Percentiles rank a stretch among this genome's conserved stretches.
Conservation (phyloP, 352 stramenopile species). For the Phytophthora gonapodyides region DNA sequence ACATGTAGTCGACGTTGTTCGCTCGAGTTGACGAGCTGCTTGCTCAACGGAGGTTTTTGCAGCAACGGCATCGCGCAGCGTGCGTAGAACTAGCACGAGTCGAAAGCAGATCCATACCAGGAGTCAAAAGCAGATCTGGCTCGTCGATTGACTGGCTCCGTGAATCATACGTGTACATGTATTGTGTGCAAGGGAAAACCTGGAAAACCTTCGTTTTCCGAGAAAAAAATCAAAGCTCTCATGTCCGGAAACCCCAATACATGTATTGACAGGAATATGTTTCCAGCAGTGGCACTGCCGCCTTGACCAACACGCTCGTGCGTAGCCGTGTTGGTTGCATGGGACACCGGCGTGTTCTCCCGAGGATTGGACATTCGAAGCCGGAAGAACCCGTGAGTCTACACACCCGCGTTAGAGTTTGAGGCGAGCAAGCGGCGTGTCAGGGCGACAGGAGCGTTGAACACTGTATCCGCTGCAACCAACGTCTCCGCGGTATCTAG, state of each 20-base stretch:
- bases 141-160: not conserved
- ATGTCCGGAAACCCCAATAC: no score
- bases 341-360: constrained; percentile 28
- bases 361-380: constrained; percentile 20
- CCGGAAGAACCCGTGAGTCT: constrained; percentile 2
- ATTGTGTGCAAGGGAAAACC: no score
- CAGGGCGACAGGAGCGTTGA: no score
- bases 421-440: no score
- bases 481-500: not conserved
- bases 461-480: no score
- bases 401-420: constrained; percentile 1
- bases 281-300: not conserved
- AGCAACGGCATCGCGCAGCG: constrained; percentile 14
- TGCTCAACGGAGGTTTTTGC: constrained; percentile 18
- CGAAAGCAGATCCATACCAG: not conserved
- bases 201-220: no score
- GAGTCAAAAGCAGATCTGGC: constrained; percentile 15
- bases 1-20: constrained; percentile 10
- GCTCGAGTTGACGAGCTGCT: constrained; percentile 16
- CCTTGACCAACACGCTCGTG: constrained; percentile 17
- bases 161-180: no score
- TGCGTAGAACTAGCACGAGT: constrained; percentile 7
- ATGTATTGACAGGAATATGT: no score
- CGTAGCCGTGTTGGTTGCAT: constrained; percentile 26
- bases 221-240: no score